These are phyloP conservation scores for Verticillium klebahnii DNA, from an alignment of 2,329 filamentous ascomycete species.

Conservation along the genomic window DNA sequence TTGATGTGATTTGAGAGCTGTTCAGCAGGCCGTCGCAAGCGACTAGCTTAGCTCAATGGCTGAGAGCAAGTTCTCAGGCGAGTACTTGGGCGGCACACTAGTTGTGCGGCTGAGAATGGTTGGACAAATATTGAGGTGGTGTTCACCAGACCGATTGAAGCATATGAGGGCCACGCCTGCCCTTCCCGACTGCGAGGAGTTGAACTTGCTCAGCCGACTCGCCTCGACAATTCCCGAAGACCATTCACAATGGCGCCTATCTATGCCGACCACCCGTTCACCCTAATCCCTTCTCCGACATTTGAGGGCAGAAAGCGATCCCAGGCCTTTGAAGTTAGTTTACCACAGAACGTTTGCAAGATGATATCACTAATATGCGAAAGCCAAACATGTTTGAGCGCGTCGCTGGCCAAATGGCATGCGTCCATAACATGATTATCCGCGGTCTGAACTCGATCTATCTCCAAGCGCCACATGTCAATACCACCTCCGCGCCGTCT, in stretches of 20 bases:
- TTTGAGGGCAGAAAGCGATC: not conserved
- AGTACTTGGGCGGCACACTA: not conserved
- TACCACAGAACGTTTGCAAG: not conserved
- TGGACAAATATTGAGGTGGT: not conserved
- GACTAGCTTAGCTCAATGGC: not conserved
- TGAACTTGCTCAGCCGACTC: too few relatives aligned
- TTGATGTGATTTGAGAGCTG: not conserved
- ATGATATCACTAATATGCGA: not conserved
- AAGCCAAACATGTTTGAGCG: constrained; percentile 22
- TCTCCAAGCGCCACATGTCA: constrained; percentile 28
- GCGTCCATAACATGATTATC: constrained; percentile 28
- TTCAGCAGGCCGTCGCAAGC: not conserved
- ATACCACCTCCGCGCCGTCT: constrained; percentile 23
- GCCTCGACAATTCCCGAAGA: not conserved
- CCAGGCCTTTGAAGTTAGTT: not conserved
- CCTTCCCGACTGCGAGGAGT: too few relatives aligned
- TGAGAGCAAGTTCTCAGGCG: not conserved
- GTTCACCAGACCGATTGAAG: not conserved
- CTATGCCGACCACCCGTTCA: constrained; percentile 9
- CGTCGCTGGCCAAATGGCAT: constrained; percentile 23
- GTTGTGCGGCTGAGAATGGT: not conserved
- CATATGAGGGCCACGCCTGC: not conserved
- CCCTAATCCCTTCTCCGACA: constrained; percentile 2
- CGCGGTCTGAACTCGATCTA: constrained; percentile 33
- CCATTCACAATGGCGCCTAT: not conserved